Base-by-base conservation (phyloP, 2,329 filamentous ascomycete species). In the Cordyceps cicadae region DNA sequence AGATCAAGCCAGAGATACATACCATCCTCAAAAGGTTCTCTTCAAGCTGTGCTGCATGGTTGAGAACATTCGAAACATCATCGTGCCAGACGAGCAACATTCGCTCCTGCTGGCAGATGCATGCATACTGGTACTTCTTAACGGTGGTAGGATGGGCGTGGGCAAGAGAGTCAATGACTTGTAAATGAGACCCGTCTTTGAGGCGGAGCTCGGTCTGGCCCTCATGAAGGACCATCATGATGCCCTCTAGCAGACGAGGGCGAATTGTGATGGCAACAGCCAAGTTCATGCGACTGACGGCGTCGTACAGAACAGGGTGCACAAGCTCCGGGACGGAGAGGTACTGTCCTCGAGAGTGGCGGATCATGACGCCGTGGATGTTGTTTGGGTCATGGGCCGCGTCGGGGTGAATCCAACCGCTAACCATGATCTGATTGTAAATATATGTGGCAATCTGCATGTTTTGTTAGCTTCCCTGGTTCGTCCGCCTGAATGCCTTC, bases 191-290 rank as follows among this genome's bases (percentile, higher is more conserved):
- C 4, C 77, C 76, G 55, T 72, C 71, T 43, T 70, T 71, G 61
- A 77, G 70, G 48, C 70, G 68, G 32, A 81, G 67, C 63, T 79
- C 77, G 0, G 70, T 74, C 59, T 79, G 76, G 39, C 70, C 69
- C 7, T 72, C 70, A 8, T 72, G 62, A 26, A 81, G 63, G 0
- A 71, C 71, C n/a, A 71, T 68, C 62, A 79, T 71, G 41, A 81
- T 75, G 17, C 75, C 75, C 21, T 75, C 71, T 32, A 77, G 77
- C 60, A 78, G 77, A 51, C 79, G 73, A 1, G 77, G 76, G 11
- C 74, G 75, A 75, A 81, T 79, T 11, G 79, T 81, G 62, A 80
- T 72, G 15, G 77, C 77, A 39, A 79, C 76, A 17, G 72, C 70
- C 21, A 77, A 71, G 63, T 79, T 79, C 60, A 81, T 71, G 56